These are phyloP conservation scores for Colletotrichum acutatum DNA, from an alignment of 2,329 filamentous ascomycete genomes.

Conservation along the genomic window DNA sequence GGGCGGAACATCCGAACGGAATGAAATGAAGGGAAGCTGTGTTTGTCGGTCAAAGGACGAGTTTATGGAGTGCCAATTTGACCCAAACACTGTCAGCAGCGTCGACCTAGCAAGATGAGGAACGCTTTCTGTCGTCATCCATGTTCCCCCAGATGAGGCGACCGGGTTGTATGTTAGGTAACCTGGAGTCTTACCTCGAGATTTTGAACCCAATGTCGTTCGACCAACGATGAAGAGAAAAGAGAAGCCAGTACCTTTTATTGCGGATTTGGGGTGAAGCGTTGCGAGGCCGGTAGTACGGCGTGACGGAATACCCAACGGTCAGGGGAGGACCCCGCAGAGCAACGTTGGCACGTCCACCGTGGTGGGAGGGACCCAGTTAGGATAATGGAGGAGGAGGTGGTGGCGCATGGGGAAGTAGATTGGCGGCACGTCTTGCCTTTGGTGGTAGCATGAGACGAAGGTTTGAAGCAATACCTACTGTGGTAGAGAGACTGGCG, in stretches of 20 bases:
- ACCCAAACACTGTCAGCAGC: not conserved
- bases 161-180: slow-evolving; percentile 17
- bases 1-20: not conserved
- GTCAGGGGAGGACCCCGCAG: slow-evolving; percentile 27
- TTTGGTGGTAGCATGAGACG: slow-evolving; percentile 16
- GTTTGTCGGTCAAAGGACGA: not conserved
- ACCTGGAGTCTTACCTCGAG: slow-evolving; percentile 11
- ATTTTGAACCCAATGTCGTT: slow-evolving; percentile 4
- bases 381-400: not conserved
- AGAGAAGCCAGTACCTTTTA: not conserved
- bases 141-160: slow-evolving; percentile 17
- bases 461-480: slow-evolving; percentile 17
- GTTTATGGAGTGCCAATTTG: not conserved
- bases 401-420: slow-evolving; percentile 13
- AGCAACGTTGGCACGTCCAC: slow-evolving; percentile 27
- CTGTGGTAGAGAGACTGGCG: not conserved
- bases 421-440: slow-evolving; percentile 6
- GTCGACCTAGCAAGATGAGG: not conserved
- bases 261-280: slow-evolving; percentile 7
- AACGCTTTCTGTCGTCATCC: not conserved
- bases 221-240: not conserved
- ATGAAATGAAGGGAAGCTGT: not conserved
- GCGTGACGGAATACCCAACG: slow-evolving; percentile 18
- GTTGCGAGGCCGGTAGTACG: slow-evolving; percentile 5
- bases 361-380: slow-evolving; percentile 4